Evolutionary conservation across 345 rosid species (phyloP).

Genomic region (Pseudoturritis turrita): DNA sequence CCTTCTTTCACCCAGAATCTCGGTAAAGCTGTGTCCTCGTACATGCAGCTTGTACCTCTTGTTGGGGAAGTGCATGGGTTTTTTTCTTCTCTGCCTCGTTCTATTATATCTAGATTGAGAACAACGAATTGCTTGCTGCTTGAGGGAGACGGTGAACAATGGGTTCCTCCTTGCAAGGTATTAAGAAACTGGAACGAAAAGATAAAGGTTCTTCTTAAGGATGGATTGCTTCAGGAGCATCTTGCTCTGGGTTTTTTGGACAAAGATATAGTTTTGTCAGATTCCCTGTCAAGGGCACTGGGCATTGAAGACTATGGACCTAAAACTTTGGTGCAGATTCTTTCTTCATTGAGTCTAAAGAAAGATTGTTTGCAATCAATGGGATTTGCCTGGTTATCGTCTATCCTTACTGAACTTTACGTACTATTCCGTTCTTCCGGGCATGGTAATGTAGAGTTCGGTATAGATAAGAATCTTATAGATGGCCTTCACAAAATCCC

Average conservation of each 20-base stretch:
- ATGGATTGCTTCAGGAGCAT: constrained; percentile 60
- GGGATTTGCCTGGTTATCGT: constrained; percentile 75
- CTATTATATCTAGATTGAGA: constrained; percentile 55
- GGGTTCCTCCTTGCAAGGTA: constrained; percentile 93
- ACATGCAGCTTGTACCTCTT: constrained; percentile 88
- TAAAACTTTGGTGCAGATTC: constrained; percentile 58
- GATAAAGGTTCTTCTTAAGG: constrained; percentile 52
- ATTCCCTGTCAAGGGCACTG: constrained; percentile 71
- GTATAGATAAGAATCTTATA: constrained; percentile 36
- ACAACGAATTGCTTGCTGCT: constrained; percentile 68
- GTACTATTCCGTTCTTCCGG: constrained; percentile 46
- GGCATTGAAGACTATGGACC: constrained; percentile 79
- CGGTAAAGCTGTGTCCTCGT: constrained; percentile 77
- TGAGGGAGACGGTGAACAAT: constrained; percentile 62
- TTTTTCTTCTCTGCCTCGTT: constrained; percentile 72
- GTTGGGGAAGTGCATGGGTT: constrained; percentile 93
- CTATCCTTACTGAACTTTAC: constrained; percentile 60
- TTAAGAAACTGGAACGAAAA: constrained; percentile 81
- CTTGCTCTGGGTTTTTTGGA: constrained; percentile 83
- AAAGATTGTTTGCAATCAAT: constrained; percentile 53
- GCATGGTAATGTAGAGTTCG: constrained; percentile 31
- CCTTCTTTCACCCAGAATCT: constrained; percentile 73
- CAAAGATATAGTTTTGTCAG: constrained; percentile 64
- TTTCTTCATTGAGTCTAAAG: constrained; percentile 48
- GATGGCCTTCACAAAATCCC: constrained; percentile 52